phyloP scores from a whole-genome alignment of 2,329 filamentous ascomycete species.

The Tympanopsis confertula region DNA sequence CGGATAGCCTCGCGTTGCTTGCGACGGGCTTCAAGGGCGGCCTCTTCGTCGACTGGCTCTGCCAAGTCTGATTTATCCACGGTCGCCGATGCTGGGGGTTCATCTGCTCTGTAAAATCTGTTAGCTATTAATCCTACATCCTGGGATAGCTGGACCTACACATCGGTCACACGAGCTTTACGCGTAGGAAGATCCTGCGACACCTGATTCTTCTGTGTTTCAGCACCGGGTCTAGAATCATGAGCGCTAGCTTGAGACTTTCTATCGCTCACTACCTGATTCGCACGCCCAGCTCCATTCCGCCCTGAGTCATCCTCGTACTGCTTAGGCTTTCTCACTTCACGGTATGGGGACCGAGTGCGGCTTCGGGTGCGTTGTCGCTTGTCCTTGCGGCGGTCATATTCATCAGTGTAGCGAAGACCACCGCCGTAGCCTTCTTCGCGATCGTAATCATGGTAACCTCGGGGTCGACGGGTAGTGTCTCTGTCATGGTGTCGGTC shows the following conservation, averaged over 20 bases:
- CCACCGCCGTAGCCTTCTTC: slow-evolving; percentile 19
- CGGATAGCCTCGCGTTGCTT: slow-evolving; percentile 75
- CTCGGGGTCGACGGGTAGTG: slow-evolving; percentile 8
- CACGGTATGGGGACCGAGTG: not conserved
- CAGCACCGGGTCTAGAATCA: slow-evolving; percentile 25
- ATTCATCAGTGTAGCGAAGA: slow-evolving; percentile 24
- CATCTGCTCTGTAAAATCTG: too few species aligned
- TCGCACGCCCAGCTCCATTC: slow-evolving; percentile 12
- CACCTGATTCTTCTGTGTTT: slow-evolving; percentile 28
- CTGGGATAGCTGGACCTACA: slow-evolving; percentile 17
- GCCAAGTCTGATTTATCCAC: slow-evolving; percentile 38
- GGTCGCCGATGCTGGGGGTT: too few species aligned
- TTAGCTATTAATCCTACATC: not conserved
- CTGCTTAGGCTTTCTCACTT: not conserved
- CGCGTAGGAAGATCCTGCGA: slow-evolving; percentile 17
- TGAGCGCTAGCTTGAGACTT: slow-evolving; percentile 24
- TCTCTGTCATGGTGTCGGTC: not conserved
- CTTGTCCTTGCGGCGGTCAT: slow-evolving; percentile 17
- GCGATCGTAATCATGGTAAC: slow-evolving; percentile 27
- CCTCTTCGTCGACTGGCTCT: slow-evolving; percentile 65
- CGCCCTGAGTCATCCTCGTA: not conserved
- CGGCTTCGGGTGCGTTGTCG: slow-evolving; percentile 22
- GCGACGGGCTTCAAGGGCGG: slow-evolving; percentile 73
- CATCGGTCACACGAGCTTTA: slow-evolving; percentile 14
- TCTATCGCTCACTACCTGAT: slow-evolving; percentile 35